Percentiles rank a stretch among this genome's conserved stretches.
Evolutionary conservation across 2,329 filamentous ascomycete genomes (phyloP).

Genomic region (Paecilomyces niveus): DNA sequence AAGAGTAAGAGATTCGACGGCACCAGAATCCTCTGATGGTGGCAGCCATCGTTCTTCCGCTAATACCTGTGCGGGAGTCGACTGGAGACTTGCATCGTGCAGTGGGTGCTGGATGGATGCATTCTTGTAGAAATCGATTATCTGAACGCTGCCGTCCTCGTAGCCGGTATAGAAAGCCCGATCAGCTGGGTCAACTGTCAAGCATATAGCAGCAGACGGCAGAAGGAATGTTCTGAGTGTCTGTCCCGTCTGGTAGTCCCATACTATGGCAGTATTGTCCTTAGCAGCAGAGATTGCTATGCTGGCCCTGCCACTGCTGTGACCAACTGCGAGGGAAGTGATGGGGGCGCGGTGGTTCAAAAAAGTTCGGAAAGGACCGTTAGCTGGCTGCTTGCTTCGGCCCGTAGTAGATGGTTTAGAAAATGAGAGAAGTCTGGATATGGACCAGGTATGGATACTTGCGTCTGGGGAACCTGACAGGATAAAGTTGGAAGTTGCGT

Average conservation of each 20-base stretch:
- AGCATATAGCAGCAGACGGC: slow-evolving; percentile 61
- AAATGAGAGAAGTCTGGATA: slow-evolving; percentile 65
- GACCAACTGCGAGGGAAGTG: slow-evolving; percentile 49
- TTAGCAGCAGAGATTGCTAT: slow-evolving; percentile 76
- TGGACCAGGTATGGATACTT: slow-evolving; percentile 86
- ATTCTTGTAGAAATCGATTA: slow-evolving; percentile 64
- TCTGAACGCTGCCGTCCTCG: slow-evolving; percentile 71
- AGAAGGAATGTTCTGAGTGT: slow-evolving; percentile 77
- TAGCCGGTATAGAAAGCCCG: slow-evolving; percentile 75
- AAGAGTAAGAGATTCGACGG: slow-evolving; percentile 60
- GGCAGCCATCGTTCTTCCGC: slow-evolving; percentile 40
- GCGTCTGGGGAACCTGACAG: slow-evolving; percentile 57
- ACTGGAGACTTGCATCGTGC: slow-evolving; percentile 27
- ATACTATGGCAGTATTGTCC: slow-evolving; percentile 84
- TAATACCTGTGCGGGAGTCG: slow-evolving; percentile 34
- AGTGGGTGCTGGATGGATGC: slow-evolving; percentile 34
- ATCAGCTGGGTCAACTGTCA: slow-evolving; percentile 74
- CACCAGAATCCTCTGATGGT: slow-evolving; percentile 57
- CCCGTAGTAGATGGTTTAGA: slow-evolving; percentile 36
- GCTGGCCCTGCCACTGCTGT: slow-evolving; percentile 65
- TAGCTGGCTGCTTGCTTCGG: slow-evolving; percentile 35
- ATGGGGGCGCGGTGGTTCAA: slow-evolving; percentile 56
- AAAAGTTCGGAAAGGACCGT: slow-evolving; percentile 68
- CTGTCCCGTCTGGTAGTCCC: slow-evolving; percentile 79
- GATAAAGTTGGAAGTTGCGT: slow-evolving; percentile 52